A percentile compares a stretch with the other conserved stretches of the same genome.
Evolutionary conservation across 2,329 filamentous ascomycete genomes (phyloP).

Genomic region (Colletotrichum tropicicola): DNA sequence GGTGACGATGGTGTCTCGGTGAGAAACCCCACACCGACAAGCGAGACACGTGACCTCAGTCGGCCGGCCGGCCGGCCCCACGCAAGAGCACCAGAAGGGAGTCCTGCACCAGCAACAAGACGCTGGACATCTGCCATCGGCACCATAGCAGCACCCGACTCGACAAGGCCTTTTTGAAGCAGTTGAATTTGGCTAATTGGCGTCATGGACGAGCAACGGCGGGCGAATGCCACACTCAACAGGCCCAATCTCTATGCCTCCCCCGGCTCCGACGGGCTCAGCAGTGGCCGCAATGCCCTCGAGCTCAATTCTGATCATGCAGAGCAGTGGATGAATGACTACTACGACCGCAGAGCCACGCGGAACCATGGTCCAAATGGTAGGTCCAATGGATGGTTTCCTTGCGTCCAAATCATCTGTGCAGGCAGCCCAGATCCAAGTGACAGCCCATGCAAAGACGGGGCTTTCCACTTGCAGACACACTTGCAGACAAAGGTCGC

Average conservation of each 20-base stretch:
- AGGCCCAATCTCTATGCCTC: slow-evolving; percentile 13
- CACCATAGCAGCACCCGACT: too few relatives aligned
- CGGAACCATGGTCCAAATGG: slow-evolving; percentile 24
- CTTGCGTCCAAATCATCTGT: background rate
- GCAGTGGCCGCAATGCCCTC: background rate
- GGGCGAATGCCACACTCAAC: background rate
- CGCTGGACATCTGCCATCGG: background rate
- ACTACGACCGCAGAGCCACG: slow-evolving; percentile 25
- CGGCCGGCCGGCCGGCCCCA: background rate
- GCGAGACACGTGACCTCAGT: slow-evolving; percentile 24
- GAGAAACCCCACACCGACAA: slow-evolving; percentile 17
- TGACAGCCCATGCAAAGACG: too few relatives aligned
- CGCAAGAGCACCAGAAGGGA: background rate
- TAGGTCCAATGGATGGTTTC: background rate
- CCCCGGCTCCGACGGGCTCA: slow-evolving; percentile 4
- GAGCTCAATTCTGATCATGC: background rate
- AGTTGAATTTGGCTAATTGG: background rate
- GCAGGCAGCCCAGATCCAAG: background rate
- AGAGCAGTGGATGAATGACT: slow-evolving; percentile 24
- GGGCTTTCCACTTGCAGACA: too few relatives aligned
- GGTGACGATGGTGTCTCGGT: slow-evolving; percentile 22
- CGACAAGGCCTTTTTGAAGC: too few relatives aligned
- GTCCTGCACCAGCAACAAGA: slow-evolving; percentile 2
- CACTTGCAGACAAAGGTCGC: background rate
- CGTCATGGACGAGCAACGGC: slow-evolving; percentile 15